A percentile compares a stretch with the other conserved stretches of the same genome.
Conservation (phyloP, 2,329 filamentous ascomycete species). For the Rhynchosporium secalis region DNA sequence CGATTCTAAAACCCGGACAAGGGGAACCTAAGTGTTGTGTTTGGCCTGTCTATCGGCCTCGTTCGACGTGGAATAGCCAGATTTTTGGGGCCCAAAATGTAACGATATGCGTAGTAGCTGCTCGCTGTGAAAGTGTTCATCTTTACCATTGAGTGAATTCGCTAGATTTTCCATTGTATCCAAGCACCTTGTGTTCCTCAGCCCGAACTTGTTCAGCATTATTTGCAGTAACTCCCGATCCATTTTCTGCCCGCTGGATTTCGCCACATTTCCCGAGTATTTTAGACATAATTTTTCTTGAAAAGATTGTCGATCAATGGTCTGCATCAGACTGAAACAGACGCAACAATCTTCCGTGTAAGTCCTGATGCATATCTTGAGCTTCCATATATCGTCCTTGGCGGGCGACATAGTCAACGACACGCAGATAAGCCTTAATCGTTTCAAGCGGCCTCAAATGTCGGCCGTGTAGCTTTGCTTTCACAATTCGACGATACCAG, state of each 20-base stretch:
- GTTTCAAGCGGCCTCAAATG: conserved; percentile 3
- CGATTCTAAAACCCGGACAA: not conserved
- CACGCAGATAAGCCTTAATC: not conserved
- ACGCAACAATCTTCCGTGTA: conserved; percentile 9
- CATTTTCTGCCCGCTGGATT: conserved; percentile 1
- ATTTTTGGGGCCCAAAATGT: not conserved
- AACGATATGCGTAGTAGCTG: not conserved
- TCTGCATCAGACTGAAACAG: not conserved
- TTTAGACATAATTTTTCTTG: not conserved
- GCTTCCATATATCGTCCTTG: conserved; percentile 10
- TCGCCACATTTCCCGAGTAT: not conserved
- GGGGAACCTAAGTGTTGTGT: not conserved
- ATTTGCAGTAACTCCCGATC: conserved; percentile 10
- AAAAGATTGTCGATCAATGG: not conserved
- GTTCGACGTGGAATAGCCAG: not conserved
- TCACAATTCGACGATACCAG: conserved; percentile 20
- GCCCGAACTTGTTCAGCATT: not conserved
- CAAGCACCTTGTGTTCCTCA: not conserved
- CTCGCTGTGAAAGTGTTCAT: not conserved
- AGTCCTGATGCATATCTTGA: not conserved
- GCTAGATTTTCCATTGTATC: not conserved
- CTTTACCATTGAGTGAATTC: not conserved
- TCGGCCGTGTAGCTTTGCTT: not conserved
- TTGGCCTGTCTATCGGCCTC: not conserved
- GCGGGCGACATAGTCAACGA: not conserved